Base-by-base conservation (phyloP, 2,329 filamentous ascomycete species). In the Delphinella strobiligena region DNA sequence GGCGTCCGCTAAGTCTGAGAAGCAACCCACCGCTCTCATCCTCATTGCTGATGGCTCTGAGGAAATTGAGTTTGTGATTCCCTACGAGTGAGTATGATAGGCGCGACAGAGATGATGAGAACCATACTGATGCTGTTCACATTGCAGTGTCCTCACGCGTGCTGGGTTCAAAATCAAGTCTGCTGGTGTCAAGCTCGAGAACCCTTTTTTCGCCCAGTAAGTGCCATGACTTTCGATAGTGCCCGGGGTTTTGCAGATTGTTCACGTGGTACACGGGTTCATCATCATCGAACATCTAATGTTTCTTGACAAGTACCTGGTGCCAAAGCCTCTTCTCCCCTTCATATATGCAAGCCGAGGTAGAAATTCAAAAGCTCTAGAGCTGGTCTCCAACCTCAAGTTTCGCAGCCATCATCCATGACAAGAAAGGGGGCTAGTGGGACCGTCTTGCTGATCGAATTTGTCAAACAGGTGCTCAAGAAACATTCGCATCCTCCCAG, bases 1-100 rank as follows among this genome's bases (percentile, higher is more conserved):
- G 22, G 22, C 22, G 7, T 7, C 22, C 22, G 22, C 7, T 27
- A 12, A 7, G 7, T 12, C 22, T 27, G 22, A 9, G 10, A 36
- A 36, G 11, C 31, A 36, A 18, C 14, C 36, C 4, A 56, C 53
- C 47, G 59, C 58, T 14, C 45, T 62, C 11, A 53, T 63, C 3
- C 49, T 62, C 7, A 47, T 62, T 11, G 58, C 60, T 3, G 58
- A 62, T 47, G 60, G 60, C 30, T 54, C 52, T 1, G 60, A 63
- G 45, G 60, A 62, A 46, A 62, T 62, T 40, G 60, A 62, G 39
- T 61, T 61, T 36, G 57, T 62, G 5, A 61, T 58, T 4, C 52
- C 58, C 2, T 61, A 62, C 34, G 60, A 63, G 51, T 58, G 56
- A 30, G 41, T 5, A 34, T 27, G 14, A 34, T 16, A 17, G 18